A percentile compares a stretch with the other conserved stretches of the same genome.
phyloP scores from a whole-genome alignment of 1,284 basidiomycete species.

The Sphaerobolus stellatus region DNA sequence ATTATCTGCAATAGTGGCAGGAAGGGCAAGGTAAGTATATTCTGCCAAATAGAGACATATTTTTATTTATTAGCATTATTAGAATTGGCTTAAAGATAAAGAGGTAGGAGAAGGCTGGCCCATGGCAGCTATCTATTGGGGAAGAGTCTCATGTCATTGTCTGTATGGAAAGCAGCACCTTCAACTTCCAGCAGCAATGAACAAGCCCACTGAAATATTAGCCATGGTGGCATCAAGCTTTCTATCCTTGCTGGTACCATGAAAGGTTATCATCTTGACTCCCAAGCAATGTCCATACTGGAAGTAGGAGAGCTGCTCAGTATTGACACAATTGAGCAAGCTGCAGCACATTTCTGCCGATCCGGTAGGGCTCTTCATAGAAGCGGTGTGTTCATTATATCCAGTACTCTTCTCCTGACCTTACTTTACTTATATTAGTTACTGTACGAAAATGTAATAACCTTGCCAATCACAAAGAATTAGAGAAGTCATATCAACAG shows the following conservation, averaged over 20 bases:
- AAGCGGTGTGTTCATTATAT: no score
- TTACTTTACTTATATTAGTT: no score
- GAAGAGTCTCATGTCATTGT: not conserved
- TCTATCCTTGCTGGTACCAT: not conserved
- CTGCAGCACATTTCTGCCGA: not conserved
- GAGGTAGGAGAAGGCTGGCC: not conserved
- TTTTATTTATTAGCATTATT: not conserved
- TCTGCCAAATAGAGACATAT: not conserved
- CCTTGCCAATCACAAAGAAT: not conserved
- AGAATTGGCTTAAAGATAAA: slow-evolving; percentile 7
- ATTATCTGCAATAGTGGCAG: slow-evolving; percentile 5
- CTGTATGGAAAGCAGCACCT: slow-evolving; percentile 4
- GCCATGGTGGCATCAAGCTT: not conserved
- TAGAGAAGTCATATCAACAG: not conserved
- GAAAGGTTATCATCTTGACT: not conserved
- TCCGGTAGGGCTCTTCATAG: not conserved
- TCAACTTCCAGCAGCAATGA: not conserved
- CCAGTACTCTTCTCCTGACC: no score
- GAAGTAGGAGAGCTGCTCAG: not conserved
- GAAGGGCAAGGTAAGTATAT: slow-evolving; percentile 9
- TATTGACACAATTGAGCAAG: not conserved
- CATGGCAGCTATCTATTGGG: not conserved
- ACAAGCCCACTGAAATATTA: not conserved
- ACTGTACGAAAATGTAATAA: not conserved
- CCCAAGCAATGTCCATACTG: not conserved